These are phyloP conservation scores for Penicillium verhagenii DNA, from an alignment of 495 filamentous ascomycete genomes.

Conservation along the genomic window DNA sequence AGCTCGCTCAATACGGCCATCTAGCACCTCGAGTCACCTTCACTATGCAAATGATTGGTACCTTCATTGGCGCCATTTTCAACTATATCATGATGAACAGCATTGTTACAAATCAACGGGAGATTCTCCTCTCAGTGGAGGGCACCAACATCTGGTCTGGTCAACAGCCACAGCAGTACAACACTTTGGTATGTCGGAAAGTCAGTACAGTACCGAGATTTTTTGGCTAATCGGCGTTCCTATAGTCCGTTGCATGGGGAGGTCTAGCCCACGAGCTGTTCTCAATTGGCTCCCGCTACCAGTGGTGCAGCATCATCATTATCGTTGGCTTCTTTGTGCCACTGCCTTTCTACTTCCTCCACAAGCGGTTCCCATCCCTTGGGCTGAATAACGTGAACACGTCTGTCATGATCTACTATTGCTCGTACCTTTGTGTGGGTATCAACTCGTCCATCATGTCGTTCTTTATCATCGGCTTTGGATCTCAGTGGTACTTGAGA, in stretches of 20 bases:
- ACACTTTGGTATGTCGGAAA: not conserved
- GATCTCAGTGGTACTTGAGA: conserved; percentile 1
- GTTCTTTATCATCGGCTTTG: conserved; percentile 2
- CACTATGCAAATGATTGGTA: conserved; percentile 2
- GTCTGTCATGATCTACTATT: not conserved
- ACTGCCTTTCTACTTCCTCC: not conserved
- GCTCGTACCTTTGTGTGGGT: not conserved
- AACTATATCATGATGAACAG: conserved; percentile 6
- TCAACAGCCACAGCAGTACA: conserved; percentile 4
- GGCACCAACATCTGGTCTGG: conserved; percentile 5
- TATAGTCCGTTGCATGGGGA: conserved; percentile 2
- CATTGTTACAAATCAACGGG: conserved; percentile 1
- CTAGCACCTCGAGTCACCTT: not conserved
- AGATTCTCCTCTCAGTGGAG: conserved; percentile 1
- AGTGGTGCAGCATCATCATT: conserved; percentile 1
- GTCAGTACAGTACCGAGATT: not conserved
- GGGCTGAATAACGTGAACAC: not conserved
- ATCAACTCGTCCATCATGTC: conserved; percentile 4
- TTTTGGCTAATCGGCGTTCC: not conserved
- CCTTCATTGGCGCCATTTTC: conserved; percentile 3
- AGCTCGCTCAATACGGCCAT: conserved; percentile 4
- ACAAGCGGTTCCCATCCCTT: not conserved
- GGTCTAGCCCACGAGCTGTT: conserved; percentile 4
- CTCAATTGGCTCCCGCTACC: not conserved
- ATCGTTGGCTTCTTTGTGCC: not conserved